Evolutionary conservation across 164 flowering plant genomes (phyloP), one percentile per base, ranked within the genome.

Genomic region (Stephania cephalantha): DNA sequence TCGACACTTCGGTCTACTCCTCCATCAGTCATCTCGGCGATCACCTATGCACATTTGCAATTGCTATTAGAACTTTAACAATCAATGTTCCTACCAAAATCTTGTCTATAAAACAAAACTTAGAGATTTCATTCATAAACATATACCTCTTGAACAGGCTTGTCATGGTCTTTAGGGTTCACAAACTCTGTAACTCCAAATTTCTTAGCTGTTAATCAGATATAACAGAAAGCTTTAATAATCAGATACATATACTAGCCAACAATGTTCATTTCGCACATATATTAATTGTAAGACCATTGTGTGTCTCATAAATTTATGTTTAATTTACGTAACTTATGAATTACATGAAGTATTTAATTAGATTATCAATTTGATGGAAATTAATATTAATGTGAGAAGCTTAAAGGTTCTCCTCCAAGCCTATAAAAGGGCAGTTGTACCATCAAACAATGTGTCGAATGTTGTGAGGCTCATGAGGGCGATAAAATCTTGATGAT

Each of bases 151-250:
- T 86, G 88, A 53, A 86, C 83, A 52, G 87, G 87, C 65, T 69
- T 86, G 48, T 75, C 71, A 71, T 80, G 78, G 69, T 84, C 88
- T 53, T 81, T 81, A 0, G 81, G 84, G 73, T 83, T 81, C 76
- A 84, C 81, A 78, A 83, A 84, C 45, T 86, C 85, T 0, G 86
- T 86, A 6, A 78, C 76, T 10, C 88, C 88, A 77, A 87, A 87
- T 31, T 85, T 81, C 81, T 87, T 85, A 13, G 87, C 87, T 87
- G 75, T 17, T 25, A 25, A 25, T 7, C 4, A 7, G 1, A 75
- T 20, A 31, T 7, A 20, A 61, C n/a, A 25, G 66, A 25, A 61
- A 5, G 20, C 7, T 61, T 58, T 61, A 25, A 17, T 61, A 4
- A 18, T 61, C 22, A 58, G 22, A 58, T 58, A 15, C 8, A 58